Conservation (phyloP, 1,284 basidiomycete species). For the Irpex sp. region DNA sequence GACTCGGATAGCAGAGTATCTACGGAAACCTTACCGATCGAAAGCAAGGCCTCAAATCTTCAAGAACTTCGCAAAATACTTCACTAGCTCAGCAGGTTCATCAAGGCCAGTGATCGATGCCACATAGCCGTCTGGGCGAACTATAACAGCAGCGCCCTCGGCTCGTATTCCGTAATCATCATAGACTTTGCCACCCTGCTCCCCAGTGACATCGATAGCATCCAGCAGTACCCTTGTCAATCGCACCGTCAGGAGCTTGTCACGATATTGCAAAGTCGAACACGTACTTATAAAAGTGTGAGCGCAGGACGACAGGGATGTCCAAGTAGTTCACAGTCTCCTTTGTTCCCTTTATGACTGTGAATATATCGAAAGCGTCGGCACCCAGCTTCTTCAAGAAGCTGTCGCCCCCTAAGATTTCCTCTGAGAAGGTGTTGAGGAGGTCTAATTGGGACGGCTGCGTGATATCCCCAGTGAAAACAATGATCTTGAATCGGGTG, state of each 20-base stretch:
- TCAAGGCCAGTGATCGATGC: neutral
- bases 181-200: neutral
- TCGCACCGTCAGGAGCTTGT: too few species aligned
- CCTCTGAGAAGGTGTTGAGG: neutral
- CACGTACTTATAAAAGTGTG: conserved; percentile 22
- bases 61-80: neutral
- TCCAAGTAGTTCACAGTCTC: conserved; percentile 19
- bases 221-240: neutral
- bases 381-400: neutral
- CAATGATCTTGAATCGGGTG: conserved; percentile 7
- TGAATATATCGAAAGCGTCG: neutral
- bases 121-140: neutral
- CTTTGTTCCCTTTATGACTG: conserved; percentile 5
- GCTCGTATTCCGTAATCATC: neutral
- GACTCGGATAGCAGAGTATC: neutral
- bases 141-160: neutral
- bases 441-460: neutral
- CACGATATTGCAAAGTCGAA: neutral
- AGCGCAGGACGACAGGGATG: conserved; percentile 18
- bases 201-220: neutral
- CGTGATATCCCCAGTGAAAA: conserved; percentile 4
- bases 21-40: neutral
- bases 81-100: neutral
- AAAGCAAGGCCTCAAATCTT: neutral
- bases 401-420: neutral